Evolutionary conservation across 139 green algal genomes (phyloP), one percentile per base, ranked within the genome.

Genomic region (Chlamydomonas urium): DNA sequence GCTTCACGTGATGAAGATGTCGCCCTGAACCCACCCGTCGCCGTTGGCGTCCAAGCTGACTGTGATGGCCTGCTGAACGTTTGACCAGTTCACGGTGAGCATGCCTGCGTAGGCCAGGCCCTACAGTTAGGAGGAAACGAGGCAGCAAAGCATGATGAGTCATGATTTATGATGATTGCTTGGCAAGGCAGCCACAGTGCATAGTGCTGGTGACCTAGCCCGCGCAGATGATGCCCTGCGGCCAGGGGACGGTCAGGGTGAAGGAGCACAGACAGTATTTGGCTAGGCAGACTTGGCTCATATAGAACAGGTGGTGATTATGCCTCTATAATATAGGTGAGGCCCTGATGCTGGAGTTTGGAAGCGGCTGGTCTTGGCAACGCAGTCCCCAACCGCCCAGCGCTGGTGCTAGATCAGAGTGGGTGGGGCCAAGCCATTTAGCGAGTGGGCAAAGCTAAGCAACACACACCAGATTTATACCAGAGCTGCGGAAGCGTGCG

Each of bases 11-110:
- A 56, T 21, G 45, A 26, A 56, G 17, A 56, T 26, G 45, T 56
- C 24, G 14, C 0, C 38, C 2, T 6, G n/a, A 33, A 63, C 63
- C 10, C 26, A 75, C 66, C 75, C 75, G 53, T 81, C 76, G 2
- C 68, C 60, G 42, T 77, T 82, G 56, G 75, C 28, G 65, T 82
- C 76, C 17, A 77, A 47, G 0, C 33, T 61, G 17, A 75, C 31
- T 0, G 14, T 38, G 4, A 77, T 57, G 31, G n/a, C 47, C 21
- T 23, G 4, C 48, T 82, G 71, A 38, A 82, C 58, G 14, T 70
- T 32, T 2, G 65, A 33, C 76, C 76, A 82, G 57, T 82, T 78
- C 10, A 82, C 71, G 14, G 71, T 76, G 38, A 81, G 70, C 37
- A 77, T 71, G 62, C 75, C 75, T 0, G 65, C 67, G 47, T 82